These are phyloP conservation scores for Hypomyces rosellus DNA, from an alignment of 2,329 filamentous ascomycete species.

Conservation along the genomic window DNA sequence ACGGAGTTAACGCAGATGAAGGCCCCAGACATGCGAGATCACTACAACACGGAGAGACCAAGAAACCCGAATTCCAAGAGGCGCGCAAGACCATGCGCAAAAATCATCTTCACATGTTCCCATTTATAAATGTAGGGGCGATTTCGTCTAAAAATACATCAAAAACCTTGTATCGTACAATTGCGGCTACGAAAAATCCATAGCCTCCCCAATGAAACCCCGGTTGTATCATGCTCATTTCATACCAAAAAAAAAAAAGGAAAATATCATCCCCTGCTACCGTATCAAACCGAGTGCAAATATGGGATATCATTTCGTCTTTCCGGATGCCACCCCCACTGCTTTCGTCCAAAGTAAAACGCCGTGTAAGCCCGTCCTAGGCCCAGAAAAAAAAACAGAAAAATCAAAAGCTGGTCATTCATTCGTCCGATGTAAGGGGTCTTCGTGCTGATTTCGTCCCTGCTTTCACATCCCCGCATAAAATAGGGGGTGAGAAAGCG, in stretches of 20 bases:
- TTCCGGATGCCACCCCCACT: conserved; percentile 1
- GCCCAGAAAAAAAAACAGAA: background rate
- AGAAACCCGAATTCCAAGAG: background rate
- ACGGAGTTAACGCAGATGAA: too few species aligned
- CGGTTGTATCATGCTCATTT: conserved; percentile 1
- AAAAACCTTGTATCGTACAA: conserved; percentile 3
- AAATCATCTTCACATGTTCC: background rate
- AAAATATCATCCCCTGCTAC: conserved; percentile 5
- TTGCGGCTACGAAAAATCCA: background rate
- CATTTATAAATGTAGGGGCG: conserved; percentile 4
- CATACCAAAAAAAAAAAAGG: conserved; percentile 3
- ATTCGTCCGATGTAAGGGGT: background rate
- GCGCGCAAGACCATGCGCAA: too few species aligned
- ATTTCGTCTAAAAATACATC: conserved; percentile 9
- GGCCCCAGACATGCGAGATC: too few species aligned
- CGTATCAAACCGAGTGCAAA: conserved; percentile 6
- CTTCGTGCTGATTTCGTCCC: background rate
- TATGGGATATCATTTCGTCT: conserved; percentile 12
- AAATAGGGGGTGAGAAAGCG: background rate
- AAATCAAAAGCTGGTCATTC: conserved; percentile 1
- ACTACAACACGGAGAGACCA: background rate
- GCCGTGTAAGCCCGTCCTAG: conserved; percentile 1
- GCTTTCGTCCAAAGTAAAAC: conserved; percentile 6
- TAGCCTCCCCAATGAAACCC: background rate
- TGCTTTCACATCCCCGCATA: background rate